Evolutionary conservation across 2,329 filamentous ascomycete genomes (phyloP), one percentile per base, ranked within the genome.

Genomic region (Neodidymelliopsis sp.): DNA sequence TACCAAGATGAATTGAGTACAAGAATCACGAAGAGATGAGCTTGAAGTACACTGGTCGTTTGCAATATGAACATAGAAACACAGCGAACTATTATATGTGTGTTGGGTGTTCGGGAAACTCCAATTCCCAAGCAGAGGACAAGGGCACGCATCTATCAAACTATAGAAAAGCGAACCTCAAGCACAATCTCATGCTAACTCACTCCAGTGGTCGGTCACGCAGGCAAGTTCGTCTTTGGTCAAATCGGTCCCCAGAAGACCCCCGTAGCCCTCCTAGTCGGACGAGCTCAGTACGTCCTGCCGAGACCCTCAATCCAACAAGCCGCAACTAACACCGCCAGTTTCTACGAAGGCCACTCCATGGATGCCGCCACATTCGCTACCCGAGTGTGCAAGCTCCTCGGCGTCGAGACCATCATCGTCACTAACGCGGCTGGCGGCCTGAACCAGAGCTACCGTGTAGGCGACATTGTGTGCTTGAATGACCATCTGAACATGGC

Each of bases 401-500:
- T 88, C 8, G 84, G 83, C 18, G 77, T 87, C 15, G 76, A 84
- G 55, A 83, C 79, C 2, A 78, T 87, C 59, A 78, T 85, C 56
- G 82, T 87, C 57, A 88, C 85, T 31, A 88, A 88, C 66, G 85
- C 85, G 31, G 84, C 84, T 29, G 85, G 85, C 48, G 84, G 84
- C 10, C 70, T 88, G 25, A 87, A 88, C 67, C 77, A 80, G n/a
- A 77, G 79, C 27, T 88, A 86, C 70, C 73, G 71, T 18, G 83
- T 87, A 22, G 85, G 85, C 36, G 85, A 88, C 66, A 82, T 88
- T 48, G 81, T 87, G 31, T 71, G 86, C 36, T 63, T 88, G 45
- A 86, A 87, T 62, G 85, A 88, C 72, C 84, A 88, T 66, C 77
- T 88, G 37, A 86, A 87, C 66, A 66, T 87, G 37, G 80, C 84